Conservation (phyloP, 2,329 filamentous ascomycete species). For the Cercospora janseana region DNA sequence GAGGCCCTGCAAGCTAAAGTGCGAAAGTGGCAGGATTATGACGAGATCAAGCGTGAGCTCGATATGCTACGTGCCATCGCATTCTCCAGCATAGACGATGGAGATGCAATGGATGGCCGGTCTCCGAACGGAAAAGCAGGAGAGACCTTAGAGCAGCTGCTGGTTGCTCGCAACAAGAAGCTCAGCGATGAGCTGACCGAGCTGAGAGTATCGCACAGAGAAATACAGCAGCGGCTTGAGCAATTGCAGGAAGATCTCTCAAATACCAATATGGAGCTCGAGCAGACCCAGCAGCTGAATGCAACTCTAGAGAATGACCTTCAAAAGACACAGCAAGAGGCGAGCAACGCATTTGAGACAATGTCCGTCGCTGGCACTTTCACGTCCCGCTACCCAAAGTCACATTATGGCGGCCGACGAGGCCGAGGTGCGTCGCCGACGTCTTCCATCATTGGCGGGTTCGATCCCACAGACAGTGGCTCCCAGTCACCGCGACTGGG, state of each 20-base stretch:
- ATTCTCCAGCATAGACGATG: constrained; percentile 81
- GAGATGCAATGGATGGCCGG: constrained; percentile 58
- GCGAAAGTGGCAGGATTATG: constrained; percentile 88
- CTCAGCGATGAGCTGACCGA: constrained; percentile 90
- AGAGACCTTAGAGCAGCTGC: constrained; percentile 84
- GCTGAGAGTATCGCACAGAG: constrained; percentile 88
- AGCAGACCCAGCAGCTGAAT: constrained; percentile 79
- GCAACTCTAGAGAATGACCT: constrained; percentile 90
- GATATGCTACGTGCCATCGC: constrained; percentile 96
- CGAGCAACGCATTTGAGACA: constrained; percentile 78
- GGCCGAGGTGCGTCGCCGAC: constrained; percentile 80
- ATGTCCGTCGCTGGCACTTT: constrained; percentile 94
- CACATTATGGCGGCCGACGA: constrained; percentile 58
- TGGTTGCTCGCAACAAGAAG: constrained; percentile 94
- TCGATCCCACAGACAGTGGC: constrained; percentile 62
- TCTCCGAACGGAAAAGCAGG: constrained; percentile 55
- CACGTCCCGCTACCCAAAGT: constrained; percentile 71
- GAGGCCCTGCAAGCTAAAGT: constrained; percentile 78
- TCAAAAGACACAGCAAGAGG: constrained; percentile 79
- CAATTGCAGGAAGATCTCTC: constrained; percentile 80
- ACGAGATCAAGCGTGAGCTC: constrained; percentile 92
- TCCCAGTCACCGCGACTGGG: constrained; percentile 40
- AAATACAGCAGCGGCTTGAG: constrained; percentile 77
- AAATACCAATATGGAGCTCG: constrained; percentile 78
- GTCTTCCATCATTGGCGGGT: constrained; percentile 97